Percentiles rank a stretch among this genome's conserved stretches.
Conservation (phyloP, 164 flowering plant species). For the Paratinospora sagittata region DNA sequence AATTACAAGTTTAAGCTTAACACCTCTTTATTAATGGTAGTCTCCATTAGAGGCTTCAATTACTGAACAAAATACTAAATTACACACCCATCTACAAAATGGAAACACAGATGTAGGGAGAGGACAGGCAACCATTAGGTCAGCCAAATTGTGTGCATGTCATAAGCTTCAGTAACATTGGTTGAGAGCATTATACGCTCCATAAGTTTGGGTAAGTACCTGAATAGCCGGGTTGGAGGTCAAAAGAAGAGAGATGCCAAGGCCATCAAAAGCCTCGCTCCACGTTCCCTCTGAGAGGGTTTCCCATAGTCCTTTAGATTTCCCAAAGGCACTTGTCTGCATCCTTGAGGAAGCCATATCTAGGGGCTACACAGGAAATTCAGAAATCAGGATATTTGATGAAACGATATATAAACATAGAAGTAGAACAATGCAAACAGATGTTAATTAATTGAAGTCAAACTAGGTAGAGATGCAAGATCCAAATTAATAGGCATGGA, state of each 20-base stretch:
- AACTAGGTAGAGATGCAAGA: no score
- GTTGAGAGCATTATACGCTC: background rate
- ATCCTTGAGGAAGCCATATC: constrained; percentile 85
- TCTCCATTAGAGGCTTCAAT: background rate
- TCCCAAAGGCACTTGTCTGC: constrained; percentile 92
- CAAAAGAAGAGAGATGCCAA: constrained; percentile 81
- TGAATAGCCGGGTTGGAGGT: constrained; percentile 88
- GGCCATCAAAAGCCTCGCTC: constrained; percentile 74
- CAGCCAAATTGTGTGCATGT: background rate
- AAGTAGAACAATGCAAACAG: no score
- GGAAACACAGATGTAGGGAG: background rate
- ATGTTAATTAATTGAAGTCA: no score
- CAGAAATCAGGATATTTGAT: background rate
- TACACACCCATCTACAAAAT: background rate
- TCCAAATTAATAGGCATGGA: no score
- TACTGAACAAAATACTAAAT: background rate
- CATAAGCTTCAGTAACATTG: background rate
- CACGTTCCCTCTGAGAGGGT: constrained; percentile 68
- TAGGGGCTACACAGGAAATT: constrained; percentile 51
- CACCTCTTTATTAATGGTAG: no score
- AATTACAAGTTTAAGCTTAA: constrained; percentile 1
- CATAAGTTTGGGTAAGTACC: constrained; percentile 29
- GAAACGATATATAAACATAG: background rate
- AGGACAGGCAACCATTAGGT: background rate
- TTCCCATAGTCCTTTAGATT: constrained; percentile 79